Base-by-base conservation (phyloP, 257 asterid species). In the Salvia hispanica region DNA sequence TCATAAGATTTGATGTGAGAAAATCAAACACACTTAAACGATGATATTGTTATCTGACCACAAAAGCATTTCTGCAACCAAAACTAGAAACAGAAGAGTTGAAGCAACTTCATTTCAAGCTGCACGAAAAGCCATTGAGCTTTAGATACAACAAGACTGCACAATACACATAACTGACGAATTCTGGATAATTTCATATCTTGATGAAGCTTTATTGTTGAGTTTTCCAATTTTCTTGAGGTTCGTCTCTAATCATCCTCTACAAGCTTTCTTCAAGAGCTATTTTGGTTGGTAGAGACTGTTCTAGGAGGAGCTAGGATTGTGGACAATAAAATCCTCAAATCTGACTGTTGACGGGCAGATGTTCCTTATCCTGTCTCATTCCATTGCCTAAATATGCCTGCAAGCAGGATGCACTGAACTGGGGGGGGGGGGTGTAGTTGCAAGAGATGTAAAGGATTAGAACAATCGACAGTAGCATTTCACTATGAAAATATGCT, bases 351-450 rank as follows among this genome's bases (percentile, higher is more conserved):
- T 52, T 28, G 46, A 42, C 14, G 52, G 45, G 45, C 53, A 39
- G 50, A 46, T 31, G 64, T 69, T 75, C 6, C 15, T n/a, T 15
- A 36, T n/a, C 10, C n/a, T 7, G 64, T 51, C 62, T 54, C 57
- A 10, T 71, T 53, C 56, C 59, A 39, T 53, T 58, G 74, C 61
- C 44, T 25, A 25, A 70, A 54, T 54, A 62, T 31, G 45, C 28
- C 74, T 67, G 67, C 55, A 58, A 52, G 67, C 71, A 72, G 15
- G 43, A 52, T 56, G 28, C 25, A 13, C 56, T 43, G 33, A 55
- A 64, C 80, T 79, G 70, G 51, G 53, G 37, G 59, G n/a, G n/a
- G n/a, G n/a, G n/a, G n/a, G n/a, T n/a, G n/a, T 25, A 67, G 50
- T 42, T 63, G 70, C 65, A 60, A 28, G 37, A 60, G 39, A 9